These are phyloP conservation scores for Skeletonema tropicum DNA, from an alignment of 108 stramenopile genomes.

Conservation along the genomic window DNA sequence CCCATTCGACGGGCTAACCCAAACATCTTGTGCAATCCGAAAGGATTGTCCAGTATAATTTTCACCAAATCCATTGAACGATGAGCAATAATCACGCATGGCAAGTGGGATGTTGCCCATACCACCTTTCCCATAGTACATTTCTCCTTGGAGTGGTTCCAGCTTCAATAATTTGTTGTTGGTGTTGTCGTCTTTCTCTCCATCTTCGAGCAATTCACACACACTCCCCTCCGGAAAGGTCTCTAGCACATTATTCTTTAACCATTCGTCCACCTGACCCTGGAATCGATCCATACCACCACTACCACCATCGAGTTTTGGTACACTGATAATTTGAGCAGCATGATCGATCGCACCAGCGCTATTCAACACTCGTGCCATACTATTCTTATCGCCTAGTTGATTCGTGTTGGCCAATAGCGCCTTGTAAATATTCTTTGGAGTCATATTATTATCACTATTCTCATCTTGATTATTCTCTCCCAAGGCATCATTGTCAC, in stretches of 20 bases:
- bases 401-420: not conserved
- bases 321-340: constrained; percentile 67
- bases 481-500: not conserved
- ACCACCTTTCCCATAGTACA: constrained; percentile 68
- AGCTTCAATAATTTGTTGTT: not conserved
- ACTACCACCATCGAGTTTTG: constrained; percentile 11
- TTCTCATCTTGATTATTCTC: not conserved
- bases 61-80: constrained; percentile 18
- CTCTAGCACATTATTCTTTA: constrained; percentile 48
- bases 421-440: constrained; percentile 8
- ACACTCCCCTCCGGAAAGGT: constrained; percentile 54
- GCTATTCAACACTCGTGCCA: constrained; percentile 8
- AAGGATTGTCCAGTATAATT: constrained; percentile 16
- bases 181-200: not conserved
- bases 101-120: constrained; percentile 61
- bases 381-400: not conserved
- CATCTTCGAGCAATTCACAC: constrained; percentile 29
- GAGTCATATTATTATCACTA: not conserved
- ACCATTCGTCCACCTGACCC: constrained; percentile 72
- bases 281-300: constrained; percentile 42
- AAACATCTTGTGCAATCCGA: constrained; percentile 71
- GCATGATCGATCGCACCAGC: constrained; percentile 74
- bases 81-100: constrained; percentile 41
- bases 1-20: constrained; percentile 85
- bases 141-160: constrained; percentile 25